A percentile compares a stretch with the other conserved stretches of the same genome.
Conservation (phyloP, 805 yeast genomes). For the Candida yuanshanica region DNA sequence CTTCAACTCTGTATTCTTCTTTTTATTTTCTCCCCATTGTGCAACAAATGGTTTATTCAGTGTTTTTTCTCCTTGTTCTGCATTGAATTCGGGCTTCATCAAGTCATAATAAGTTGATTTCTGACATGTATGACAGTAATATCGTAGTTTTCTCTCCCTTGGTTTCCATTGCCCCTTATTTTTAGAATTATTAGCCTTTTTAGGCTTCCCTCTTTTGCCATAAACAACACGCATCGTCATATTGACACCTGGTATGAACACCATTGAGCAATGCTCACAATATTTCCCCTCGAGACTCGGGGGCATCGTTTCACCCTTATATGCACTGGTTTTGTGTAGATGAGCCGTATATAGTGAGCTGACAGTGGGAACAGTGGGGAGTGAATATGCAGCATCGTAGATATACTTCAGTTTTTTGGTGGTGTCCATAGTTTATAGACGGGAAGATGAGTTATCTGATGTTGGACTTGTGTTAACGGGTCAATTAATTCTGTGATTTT, state of each 20-base stretch:
- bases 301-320: slow-evolving; percentile 1
- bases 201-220: slow-evolving; percentile 6
- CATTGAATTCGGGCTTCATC: slow-evolving; percentile 6
- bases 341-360: background rate
- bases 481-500: too few relatives aligned
- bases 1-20: slow-evolving; percentile 5
- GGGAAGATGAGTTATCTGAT: too few relatives aligned
- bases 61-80: background rate
- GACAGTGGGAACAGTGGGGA: background rate
- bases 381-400: slow-evolving; percentile 3
- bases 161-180: slow-evolving; percentile 7
- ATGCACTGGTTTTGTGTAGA: background rate
- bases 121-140: slow-evolving; percentile 26
- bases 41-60: slow-evolving; percentile 18
- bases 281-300: slow-evolving; percentile 1
- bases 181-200: slow-evolving; percentile 1
- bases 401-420: background rate
- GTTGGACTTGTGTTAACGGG: too few relatives aligned
- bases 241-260: slow-evolving; percentile 27
- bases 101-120: slow-evolving; percentile 14
- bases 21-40: too few relatives aligned
- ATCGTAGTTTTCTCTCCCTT: slow-evolving; percentile 18
- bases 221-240: slow-evolving; percentile 18
- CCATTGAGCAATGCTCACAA: slow-evolving; percentile 12
- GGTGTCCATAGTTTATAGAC: background rate